Conservation (phyloP, 75 land plant species). For the Cryptomeria japonica region DNA sequence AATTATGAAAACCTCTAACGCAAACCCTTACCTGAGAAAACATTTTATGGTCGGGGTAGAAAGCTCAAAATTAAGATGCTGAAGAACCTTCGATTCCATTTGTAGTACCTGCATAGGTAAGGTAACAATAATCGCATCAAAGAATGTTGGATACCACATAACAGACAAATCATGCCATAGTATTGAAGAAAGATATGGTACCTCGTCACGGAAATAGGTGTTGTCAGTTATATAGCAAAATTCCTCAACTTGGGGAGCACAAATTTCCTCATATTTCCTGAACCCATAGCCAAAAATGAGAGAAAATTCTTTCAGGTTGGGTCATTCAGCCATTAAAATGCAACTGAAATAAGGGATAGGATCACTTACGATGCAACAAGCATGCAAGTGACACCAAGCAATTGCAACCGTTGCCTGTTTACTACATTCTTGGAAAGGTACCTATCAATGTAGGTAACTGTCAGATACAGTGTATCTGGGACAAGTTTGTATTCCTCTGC, state of each 20-base stretch:
- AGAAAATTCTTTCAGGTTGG: neutral
- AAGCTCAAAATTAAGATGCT: conserved; percentile 78
- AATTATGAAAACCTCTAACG: too few relatives aligned
- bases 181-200: conserved; percentile 8
- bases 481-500: conserved; percentile 85
- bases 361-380: conserved; percentile 71
- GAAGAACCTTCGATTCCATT: conserved; percentile 83
- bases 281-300: neutral
- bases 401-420: conserved; percentile 64
- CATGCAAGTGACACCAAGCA: conserved; percentile 85
- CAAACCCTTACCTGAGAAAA: conserved; percentile 52
- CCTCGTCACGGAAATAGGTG: conserved; percentile 88
- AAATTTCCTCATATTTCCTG: conserved; percentile 97
- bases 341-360: neutral
- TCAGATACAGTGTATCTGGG: conserved; percentile 71
- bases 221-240: conserved; percentile 98
- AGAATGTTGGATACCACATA: neutral
- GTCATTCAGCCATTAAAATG: neutral
- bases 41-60: conserved; percentile 76
- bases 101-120: conserved; percentile 59
- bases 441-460: conserved; percentile 75
- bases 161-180: neutral
- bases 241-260: conserved; percentile 96
- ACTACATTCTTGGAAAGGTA: conserved; percentile 71
- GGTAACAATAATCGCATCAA: neutral